Percentiles rank a stretch among this genome's conserved stretches.
Evolutionary conservation across 495 filamentous ascomycete genomes (phyloP).

Genomic region (Aspergillus sclerotiicarbonarius): DNA sequence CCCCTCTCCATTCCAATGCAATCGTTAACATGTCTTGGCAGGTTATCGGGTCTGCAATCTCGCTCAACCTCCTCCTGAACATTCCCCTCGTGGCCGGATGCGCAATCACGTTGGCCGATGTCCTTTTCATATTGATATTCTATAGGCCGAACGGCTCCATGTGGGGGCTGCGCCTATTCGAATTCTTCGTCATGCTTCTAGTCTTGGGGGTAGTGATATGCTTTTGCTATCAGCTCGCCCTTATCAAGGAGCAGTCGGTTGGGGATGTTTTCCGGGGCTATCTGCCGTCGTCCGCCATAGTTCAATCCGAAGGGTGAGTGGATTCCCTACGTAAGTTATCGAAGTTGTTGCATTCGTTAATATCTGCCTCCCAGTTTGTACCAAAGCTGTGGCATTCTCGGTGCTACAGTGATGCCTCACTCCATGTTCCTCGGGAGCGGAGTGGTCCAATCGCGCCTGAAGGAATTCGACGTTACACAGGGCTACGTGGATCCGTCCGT

Average conservation of each 20-base stretch:
- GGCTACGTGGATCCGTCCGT: constrained; percentile 53
- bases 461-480: constrained; percentile 66
- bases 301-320: constrained; percentile 61
- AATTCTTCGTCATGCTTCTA: constrained; percentile 73
- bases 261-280: constrained; percentile 84
- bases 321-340: neutral
- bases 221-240: constrained; percentile 84
- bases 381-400: constrained; percentile 88
- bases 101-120: constrained; percentile 79
- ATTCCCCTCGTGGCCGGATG: constrained; percentile 85
- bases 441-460: constrained; percentile 78
- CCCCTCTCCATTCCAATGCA: neutral
- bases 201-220: constrained; percentile 86
- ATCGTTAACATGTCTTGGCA: constrained; percentile 24
- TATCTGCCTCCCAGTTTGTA: constrained; percentile 58
- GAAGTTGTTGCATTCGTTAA: constrained; percentile 7
- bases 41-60: constrained; percentile 90
- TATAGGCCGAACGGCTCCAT: constrained; percentile 75
- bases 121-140: constrained; percentile 81
- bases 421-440: constrained; percentile 87
- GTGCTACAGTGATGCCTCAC: constrained; percentile 94
- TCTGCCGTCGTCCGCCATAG: constrained; percentile 71
- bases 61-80: constrained; percentile 77
- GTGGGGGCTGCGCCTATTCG: constrained; percentile 71
- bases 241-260: constrained; percentile 65